Percentiles rank a stretch among this genome's conserved stretches.
These are phyloP conservation scores for Starmerella floricola DNA, from an alignment of 805 yeast species.

Conservation along the genomic window DNA sequence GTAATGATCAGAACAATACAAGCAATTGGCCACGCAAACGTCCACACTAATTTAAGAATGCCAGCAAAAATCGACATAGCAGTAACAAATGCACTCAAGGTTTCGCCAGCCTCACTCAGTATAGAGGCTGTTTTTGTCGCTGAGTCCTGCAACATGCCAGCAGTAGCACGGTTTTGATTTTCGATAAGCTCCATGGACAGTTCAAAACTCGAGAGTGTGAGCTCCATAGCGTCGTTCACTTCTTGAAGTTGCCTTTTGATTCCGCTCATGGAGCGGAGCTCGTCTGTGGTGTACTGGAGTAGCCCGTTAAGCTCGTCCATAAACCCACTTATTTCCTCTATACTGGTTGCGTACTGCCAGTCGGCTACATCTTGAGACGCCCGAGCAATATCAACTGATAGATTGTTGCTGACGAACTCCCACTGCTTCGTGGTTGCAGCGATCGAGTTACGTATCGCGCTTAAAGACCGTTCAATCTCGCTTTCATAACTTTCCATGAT, in stretches of 20 bases:
- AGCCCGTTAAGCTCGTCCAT: not conserved
- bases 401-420: not conserved
- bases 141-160: not conserved
- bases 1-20: too few relatives aligned
- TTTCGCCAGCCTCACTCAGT: too few relatives aligned
- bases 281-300: not conserved
- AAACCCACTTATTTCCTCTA: too few relatives aligned
- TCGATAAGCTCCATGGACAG: constrained; percentile 1
- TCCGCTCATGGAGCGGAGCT: not conserved
- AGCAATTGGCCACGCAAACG: too few relatives aligned
- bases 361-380: not conserved
- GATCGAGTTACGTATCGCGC: not conserved
- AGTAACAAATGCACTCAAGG: too few relatives aligned
- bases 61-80: too few relatives aligned
- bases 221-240: not conserved
- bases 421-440: not conserved
- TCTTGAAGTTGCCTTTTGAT: not conserved
- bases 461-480: not conserved
- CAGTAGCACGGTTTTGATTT: not conserved
- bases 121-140: not conserved
- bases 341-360: too few relatives aligned
- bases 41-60: too few relatives aligned
- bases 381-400: not conserved
- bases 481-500: constrained; percentile 7
- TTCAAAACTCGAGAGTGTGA: not conserved